A percentile compares a stretch with the other conserved stretches of the same genome.
Evolutionary conservation across 805 yeast genomes (phyloP).

Genomic region (Ogataea thermomethanolica): DNA sequence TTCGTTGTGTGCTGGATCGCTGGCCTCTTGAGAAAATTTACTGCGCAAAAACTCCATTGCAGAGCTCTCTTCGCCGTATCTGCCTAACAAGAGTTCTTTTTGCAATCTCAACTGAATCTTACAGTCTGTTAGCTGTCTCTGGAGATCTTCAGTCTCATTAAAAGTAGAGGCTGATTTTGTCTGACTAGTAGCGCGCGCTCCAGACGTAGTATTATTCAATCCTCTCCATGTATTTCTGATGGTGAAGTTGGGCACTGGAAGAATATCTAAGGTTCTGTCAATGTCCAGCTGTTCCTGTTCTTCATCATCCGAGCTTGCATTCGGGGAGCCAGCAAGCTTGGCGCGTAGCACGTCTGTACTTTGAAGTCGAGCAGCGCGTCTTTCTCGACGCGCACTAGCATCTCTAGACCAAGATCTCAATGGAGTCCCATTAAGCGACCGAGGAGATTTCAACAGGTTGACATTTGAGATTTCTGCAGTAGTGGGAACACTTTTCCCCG

Average conservation of each 20-base stretch:
- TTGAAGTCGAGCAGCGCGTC: slow-evolving; percentile 18
- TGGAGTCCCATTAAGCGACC: slow-evolving; percentile 9
- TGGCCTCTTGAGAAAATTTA: slow-evolving; percentile 9
- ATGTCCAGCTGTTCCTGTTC: slow-evolving; percentile 16
- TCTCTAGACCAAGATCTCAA: slow-evolving; percentile 12
- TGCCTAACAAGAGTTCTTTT: slow-evolving; percentile 28
- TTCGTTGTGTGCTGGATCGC: slow-evolving; percentile 2
- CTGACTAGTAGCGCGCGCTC: background rate
- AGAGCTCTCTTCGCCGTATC: slow-evolving; percentile 19
- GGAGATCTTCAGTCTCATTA: slow-evolving; percentile 26
- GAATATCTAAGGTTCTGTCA: slow-evolving; percentile 18
- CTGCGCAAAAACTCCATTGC: slow-evolving; percentile 14
- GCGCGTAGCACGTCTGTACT: slow-evolving; percentile 15
- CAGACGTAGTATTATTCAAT: background rate
- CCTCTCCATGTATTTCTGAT: slow-evolving; percentile 13
- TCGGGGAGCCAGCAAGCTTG: slow-evolving; percentile 22
- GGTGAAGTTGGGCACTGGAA: slow-evolving; percentile 17
- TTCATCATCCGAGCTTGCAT: slow-evolving; percentile 13
- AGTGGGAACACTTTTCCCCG: slow-evolving; percentile 9
- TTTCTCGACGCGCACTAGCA: slow-evolving; percentile 17
- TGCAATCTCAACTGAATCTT: slow-evolving; percentile 33
- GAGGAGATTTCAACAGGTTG: slow-evolving; percentile 6
- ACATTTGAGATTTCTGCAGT: slow-evolving; percentile 11
- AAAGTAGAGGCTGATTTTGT: slow-evolving; percentile 13
- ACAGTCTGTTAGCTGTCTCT: slow-evolving; percentile 33